Base-by-base conservation (phyloP, 805 yeast genomes). In the Yarrowia sp. region DNA sequence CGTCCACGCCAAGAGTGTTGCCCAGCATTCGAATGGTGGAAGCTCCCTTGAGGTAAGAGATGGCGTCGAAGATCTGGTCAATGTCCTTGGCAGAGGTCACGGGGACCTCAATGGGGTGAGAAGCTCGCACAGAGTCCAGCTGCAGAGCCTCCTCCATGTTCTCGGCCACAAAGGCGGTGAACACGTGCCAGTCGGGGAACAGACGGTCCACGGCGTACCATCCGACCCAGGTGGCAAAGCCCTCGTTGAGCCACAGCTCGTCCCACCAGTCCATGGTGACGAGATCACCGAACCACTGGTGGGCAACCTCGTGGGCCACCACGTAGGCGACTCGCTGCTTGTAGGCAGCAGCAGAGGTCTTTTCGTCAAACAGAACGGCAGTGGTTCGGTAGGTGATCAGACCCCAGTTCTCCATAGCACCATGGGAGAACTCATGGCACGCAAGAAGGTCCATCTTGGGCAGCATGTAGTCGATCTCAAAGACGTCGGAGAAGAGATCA, bases 261-360 rank as follows among this genome's bases (percentile, higher is more conserved):
- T 88, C 90, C 96, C 96, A 89, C 87, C 90, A 89, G 73, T 89
- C 92, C 96, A 89, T 89, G 64, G 96, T 89, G 67, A 89, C 96
- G 76, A 89, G 81, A 76, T 89, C 87, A 74, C 96, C 96, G 72
- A 89, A 89, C 96, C 96, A 89, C 79, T 89, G 96, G 76, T 89
- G 96, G 58, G 96, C 95, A 78, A 89, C 82, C 78, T 89, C 96
- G 78, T 89, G 96, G 78, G 87, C 90, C 50, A 89, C 92, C 57
- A 89, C 95, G 73, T 89, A 93, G 41, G 92, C 88, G 43, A 89
- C 95, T 74, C 92, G 82, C 74, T 85, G 86, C 74, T 85, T 84
- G 69, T 88, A 83, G 66, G 79, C 79, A 68, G 84, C 78, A 67
- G 86, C 84, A 42, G 91, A 81, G 69, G 83, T 84, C 68, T 81